Percentiles rank a stretch among this genome's conserved stretches.
Evolutionary conservation across 208 protist species (phyloP).

Genomic region (Naegleria lovaniensis): DNA sequence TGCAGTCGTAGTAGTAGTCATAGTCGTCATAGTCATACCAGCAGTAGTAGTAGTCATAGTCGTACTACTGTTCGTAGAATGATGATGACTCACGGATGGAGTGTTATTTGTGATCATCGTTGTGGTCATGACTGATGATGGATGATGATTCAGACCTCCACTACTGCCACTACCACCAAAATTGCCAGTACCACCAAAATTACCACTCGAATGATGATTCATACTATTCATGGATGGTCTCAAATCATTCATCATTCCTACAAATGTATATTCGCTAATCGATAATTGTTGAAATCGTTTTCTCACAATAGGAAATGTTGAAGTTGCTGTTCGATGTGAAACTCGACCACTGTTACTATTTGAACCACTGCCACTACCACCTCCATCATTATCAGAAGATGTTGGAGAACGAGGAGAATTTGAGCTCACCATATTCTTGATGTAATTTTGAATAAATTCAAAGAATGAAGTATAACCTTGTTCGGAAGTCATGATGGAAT

Average conservation of each 20-base stretch:
- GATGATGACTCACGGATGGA: too few species aligned
- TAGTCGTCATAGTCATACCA: too few species aligned
- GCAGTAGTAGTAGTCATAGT: too few species aligned
- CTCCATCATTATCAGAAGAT: not conserved
- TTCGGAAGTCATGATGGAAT: not conserved
- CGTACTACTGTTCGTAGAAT: too few species aligned
- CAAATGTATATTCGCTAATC: not conserved
- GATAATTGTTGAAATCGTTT: slow-evolving; percentile 11
- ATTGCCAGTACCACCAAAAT: too few species aligned
- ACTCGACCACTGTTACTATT: slow-evolving; percentile 1
- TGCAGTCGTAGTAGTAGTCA: too few species aligned
- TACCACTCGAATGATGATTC: not conserved
- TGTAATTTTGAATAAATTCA: not conserved
- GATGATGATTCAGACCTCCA: too few species aligned
- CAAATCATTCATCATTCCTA: not conserved
- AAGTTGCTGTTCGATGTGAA: not conserved
- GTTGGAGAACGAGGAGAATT: not conserved
- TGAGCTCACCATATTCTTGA: not conserved
- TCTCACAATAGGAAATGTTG: not conserved
- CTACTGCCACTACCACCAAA: too few species aligned
- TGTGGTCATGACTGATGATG: too few species aligned
- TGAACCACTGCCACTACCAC: not conserved
- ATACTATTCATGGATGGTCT: not conserved
- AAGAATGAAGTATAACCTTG: not conserved
- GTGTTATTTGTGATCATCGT: too few species aligned